Evolutionary conservation across 2,329 filamentous ascomycete genomes (phyloP).

Genomic region (Ophiognomonia clavigignenti-juglandacearum): DNA sequence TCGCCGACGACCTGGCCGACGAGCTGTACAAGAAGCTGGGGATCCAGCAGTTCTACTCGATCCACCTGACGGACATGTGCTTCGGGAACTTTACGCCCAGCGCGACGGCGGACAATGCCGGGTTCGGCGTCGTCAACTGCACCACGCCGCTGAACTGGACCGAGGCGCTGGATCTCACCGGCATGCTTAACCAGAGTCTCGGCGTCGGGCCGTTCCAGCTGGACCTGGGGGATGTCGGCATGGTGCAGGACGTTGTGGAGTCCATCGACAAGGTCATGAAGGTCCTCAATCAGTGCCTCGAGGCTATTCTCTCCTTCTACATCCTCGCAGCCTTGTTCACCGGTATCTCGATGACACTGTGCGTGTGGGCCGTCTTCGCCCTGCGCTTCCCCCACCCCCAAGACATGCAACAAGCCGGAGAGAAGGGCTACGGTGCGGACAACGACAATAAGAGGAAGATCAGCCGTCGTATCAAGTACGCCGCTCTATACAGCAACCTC

Average conservation of each 20-base stretch:
- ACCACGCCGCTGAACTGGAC: slow-evolving; percentile 18
- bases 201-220: slow-evolving; percentile 18
- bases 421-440: too few species aligned
- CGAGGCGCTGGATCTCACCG: slow-evolving; percentile 18
- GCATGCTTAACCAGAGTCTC: slow-evolving; percentile 18
- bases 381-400: too few species aligned
- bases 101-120: slow-evolving; percentile 17
- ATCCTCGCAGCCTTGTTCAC: slow-evolving; percentile 17
- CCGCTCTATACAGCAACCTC: slow-evolving; percentile 28
- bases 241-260: slow-evolving; percentile 15
- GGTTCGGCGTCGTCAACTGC: slow-evolving; percentile 23
- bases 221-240: slow-evolving; percentile 16
- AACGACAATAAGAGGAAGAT: slow-evolving; percentile 15
- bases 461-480: slow-evolving; percentile 15
- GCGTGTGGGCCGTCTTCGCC: slow-evolving; percentile 12
- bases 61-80: slow-evolving; percentile 27
- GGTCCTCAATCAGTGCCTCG: slow-evolving; percentile 9
- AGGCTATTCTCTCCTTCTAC: slow-evolving; percentile 19
- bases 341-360: slow-evolving; percentile 16
- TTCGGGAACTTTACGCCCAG: slow-evolving; percentile 25
- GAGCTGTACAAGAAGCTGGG: slow-evolving; percentile 24
- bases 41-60: slow-evolving; percentile 29
- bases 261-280: slow-evolving; percentile 17
- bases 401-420: too few species aligned
- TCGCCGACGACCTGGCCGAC: slow-evolving; percentile 19